These are phyloP conservation scores for Wilhelminamyces savonicus DNA, from an alignment of 805 yeast genomes.

Conservation along the genomic window DNA sequence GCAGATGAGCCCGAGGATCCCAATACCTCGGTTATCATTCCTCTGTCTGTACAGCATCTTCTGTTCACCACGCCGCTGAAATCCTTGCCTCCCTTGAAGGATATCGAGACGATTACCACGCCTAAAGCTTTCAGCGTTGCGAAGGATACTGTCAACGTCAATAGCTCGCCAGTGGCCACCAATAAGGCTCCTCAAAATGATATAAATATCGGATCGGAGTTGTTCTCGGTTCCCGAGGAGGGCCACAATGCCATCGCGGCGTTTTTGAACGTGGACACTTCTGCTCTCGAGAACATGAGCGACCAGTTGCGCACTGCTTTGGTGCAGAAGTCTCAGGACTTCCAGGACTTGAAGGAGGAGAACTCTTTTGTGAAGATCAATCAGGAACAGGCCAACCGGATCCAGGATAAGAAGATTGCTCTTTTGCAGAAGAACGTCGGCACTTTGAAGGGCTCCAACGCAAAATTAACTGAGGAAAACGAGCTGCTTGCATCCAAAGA, in stretches of 20 bases:
- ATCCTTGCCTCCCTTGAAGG: conserved; percentile 35
- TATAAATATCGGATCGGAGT: conserved; percentile 3
- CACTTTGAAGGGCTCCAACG: conserved; percentile 2
- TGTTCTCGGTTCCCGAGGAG: conserved; percentile 4
- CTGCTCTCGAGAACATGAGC: conserved; percentile 5
- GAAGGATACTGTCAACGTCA: conserved; percentile 16
- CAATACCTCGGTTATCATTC: conserved; percentile 4
- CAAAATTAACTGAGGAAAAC: conserved; percentile 1
- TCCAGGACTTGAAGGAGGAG: conserved; percentile 24
- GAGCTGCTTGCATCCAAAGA: neutral
- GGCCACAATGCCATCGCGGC: conserved; percentile 14
- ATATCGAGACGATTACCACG: conserved; percentile 34
- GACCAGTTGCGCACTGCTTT: conserved; percentile 13
- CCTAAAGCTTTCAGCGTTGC: conserved; percentile 38
- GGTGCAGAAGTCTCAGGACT: conserved; percentile 19
- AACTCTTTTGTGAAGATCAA: conserved; percentile 27
- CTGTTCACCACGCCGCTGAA: conserved; percentile 36
- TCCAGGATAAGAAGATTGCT: conserved; percentile 17
- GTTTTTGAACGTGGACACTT: conserved; percentile 21
- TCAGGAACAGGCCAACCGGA: conserved; percentile 25
- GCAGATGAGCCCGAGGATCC: conserved; percentile 3
- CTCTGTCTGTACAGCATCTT: conserved; percentile 6
- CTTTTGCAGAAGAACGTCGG: conserved; percentile 3
- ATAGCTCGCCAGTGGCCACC: conserved; percentile 16
- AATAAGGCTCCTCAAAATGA: conserved; percentile 7